Percentiles rank a stretch among this genome's conserved stretches.
phyloP scores from a whole-genome alignment of 2,329 filamentous ascomycete species.

The Chaetothyriales sp. region DNA sequence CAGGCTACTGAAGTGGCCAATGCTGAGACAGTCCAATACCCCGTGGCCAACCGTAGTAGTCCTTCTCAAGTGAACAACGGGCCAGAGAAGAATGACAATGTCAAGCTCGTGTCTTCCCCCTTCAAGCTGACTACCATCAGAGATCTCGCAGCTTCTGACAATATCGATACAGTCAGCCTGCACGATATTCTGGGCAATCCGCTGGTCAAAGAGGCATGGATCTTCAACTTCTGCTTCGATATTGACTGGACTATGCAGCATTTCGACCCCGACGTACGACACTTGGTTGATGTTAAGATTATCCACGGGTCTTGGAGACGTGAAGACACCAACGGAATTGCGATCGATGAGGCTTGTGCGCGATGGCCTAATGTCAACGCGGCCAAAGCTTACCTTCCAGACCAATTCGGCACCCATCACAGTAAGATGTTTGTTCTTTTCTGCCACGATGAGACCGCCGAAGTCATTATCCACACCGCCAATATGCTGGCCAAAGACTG shows the following conservation, averaged over 20 bases:
- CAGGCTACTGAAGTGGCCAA: not conserved
- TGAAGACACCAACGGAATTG: conserved; percentile 45
- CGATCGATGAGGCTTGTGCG: conserved; percentile 43
- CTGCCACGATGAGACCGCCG: conserved; percentile 58
- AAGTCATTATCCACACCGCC: conserved; percentile 73
- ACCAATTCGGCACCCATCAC: conserved; percentile 74
- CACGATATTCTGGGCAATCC: conserved; percentile 58
- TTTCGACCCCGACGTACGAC: conserved; percentile 42
- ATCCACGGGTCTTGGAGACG: conserved; percentile 53
- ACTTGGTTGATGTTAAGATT: conserved; percentile 40
- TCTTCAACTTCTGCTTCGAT: conserved; percentile 42
- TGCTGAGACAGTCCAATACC: not conserved
- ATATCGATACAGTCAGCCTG: conserved; percentile 51
- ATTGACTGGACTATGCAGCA: conserved; percentile 45
- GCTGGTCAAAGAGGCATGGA: conserved; percentile 49
- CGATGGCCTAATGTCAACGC: conserved; percentile 53
- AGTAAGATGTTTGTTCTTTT: conserved; percentile 79
- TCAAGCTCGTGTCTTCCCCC: conserved; percentile 40
- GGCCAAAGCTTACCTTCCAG: conserved; percentile 62
- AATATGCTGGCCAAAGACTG: conserved; percentile 85
- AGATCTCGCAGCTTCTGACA: conserved; percentile 44
- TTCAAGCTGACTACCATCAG: conserved; percentile 56
- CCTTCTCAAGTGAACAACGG: not conserved
- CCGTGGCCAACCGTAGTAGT: not conserved
- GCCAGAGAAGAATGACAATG: not conserved